Base-by-base conservation (phyloP, 805 yeast genomes). In the Cyberlindnera euphorbiae region DNA sequence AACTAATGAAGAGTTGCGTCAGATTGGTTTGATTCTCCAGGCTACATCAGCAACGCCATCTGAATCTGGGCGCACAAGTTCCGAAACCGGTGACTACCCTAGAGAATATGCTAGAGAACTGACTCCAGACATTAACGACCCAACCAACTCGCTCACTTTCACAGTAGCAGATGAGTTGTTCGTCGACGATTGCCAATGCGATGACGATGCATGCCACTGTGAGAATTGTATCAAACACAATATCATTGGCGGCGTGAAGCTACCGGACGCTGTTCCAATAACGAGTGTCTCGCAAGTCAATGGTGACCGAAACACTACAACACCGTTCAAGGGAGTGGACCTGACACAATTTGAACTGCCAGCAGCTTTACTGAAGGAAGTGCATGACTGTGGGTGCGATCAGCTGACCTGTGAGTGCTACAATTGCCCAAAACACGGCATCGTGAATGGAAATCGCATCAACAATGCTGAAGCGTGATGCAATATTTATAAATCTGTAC, bases 191-290 rank as follows among this genome's bases (percentile, higher is more conserved):
- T 38, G 41, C 14, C 26, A 30, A 7, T 38, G 41, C 14, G 34
- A 33, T 4, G 36, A 32, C 8, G 41, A 30, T 18, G 31, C 28
- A 2, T 38, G 41, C 17, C 15, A 26, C 11, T 38, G 19, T 28
- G 41, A 15, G 9, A 47, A 49, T 25, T 53, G 58, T 27, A n/a
- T 33, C 5, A 36, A 43, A 12, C 58, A 53, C 36, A 50, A 50
- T 3, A 53, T 53, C 14, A 16, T 39, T 1, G 45, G 50, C 14
- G 58, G 58, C 5, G 35, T 53, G 6, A 40, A 46, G 18, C 11
- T 44, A 13, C 36, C 35, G 6, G 53, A 50, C 32, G 51, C 48
- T 3, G 41, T 30, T 11, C 26, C 25, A 14, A 19, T 19, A 8
- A 9, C 22, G 9, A 19, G 22, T 9, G 22, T 19, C 22, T 19